A percentile compares a stretch with the other conserved stretches of the same genome.
These are phyloP conservation scores for Bertia moriformis DNA, from an alignment of 2,329 filamentous ascomycete species.

Conservation along the genomic window DNA sequence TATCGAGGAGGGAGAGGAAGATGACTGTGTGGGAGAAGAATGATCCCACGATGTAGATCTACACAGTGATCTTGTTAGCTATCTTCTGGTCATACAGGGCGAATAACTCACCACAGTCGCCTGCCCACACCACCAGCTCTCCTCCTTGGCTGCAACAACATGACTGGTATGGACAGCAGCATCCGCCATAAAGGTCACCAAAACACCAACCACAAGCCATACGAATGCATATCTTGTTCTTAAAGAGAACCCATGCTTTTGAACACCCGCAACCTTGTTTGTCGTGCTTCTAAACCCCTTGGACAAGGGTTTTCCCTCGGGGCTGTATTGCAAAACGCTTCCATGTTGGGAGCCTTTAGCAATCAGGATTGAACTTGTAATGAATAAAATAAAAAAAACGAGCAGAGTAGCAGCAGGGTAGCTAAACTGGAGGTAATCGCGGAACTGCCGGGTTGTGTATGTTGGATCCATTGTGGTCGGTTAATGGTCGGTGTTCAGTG, in stretches of 20 bases:
- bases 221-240: constrained; percentile 59
- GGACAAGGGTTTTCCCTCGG: constrained; percentile 79
- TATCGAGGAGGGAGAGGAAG: constrained; percentile 74
- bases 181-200: constrained; percentile 64
- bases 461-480: not conserved
- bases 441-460: not conserved
- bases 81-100: constrained; percentile 7
- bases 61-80: no score
- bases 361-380: constrained; percentile 36
- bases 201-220: constrained; percentile 55
- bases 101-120: constrained; percentile 50
- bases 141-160: constrained; percentile 48
- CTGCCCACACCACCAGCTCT: constrained; percentile 73
- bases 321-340: no score
- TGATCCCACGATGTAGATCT: constrained; percentile 76
- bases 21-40: constrained; percentile 80
- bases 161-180: constrained; percentile 61
- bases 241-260: constrained; percentile 41
- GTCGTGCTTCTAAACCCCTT: constrained; percentile 24
- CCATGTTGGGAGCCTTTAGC: no score
- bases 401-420: constrained; percentile 27
- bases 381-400: constrained; percentile 32
- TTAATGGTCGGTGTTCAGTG: no score
- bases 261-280: no score
- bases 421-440: not conserved